Evolutionary conservation across 805 yeast species (phyloP).

Genomic region (Nakazawaea ishiwadae): DNA sequence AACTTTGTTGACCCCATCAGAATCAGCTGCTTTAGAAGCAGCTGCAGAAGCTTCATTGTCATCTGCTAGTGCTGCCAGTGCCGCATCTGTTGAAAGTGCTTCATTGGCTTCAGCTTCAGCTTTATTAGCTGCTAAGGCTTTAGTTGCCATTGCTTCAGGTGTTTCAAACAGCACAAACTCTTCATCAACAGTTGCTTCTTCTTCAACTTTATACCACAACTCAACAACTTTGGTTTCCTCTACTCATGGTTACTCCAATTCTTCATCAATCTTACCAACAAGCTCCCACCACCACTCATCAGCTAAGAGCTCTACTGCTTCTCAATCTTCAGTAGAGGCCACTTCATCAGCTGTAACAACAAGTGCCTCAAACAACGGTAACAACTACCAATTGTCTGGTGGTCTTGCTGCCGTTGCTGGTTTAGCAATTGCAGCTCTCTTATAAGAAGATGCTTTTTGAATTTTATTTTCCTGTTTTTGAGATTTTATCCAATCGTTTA

Average conservation of each 20-base stretch:
- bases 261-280: constrained; percentile 13
- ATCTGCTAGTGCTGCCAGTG: constrained; percentile 24
- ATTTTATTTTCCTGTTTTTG: background rate
- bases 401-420: constrained; percentile 30
- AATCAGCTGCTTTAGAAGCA: constrained; percentile 21
- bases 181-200: constrained; percentile 12
- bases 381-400: constrained; percentile 27
- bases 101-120: constrained; percentile 17
- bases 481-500: background rate
- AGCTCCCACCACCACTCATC: constrained; percentile 9
- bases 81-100: constrained; percentile 19
- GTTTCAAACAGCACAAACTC: constrained; percentile 23
- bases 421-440: constrained; percentile 30
- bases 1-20: constrained; percentile 42
- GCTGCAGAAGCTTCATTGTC: constrained; percentile 15
- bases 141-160: constrained; percentile 37
- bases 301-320: background rate
- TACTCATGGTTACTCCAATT: background rate
- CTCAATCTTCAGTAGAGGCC: constrained; percentile 1
- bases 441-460: constrained; percentile 18
- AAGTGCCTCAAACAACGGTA: constrained; percentile 29
- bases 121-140: constrained; percentile 31
- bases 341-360: constrained; percentile 20
- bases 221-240: constrained; percentile 8
- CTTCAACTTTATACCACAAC: constrained; percentile 9